Base-by-base conservation (phyloP, 768 basidiomycete genomes). In the Boletus pseudo-olivaceus region DNA sequence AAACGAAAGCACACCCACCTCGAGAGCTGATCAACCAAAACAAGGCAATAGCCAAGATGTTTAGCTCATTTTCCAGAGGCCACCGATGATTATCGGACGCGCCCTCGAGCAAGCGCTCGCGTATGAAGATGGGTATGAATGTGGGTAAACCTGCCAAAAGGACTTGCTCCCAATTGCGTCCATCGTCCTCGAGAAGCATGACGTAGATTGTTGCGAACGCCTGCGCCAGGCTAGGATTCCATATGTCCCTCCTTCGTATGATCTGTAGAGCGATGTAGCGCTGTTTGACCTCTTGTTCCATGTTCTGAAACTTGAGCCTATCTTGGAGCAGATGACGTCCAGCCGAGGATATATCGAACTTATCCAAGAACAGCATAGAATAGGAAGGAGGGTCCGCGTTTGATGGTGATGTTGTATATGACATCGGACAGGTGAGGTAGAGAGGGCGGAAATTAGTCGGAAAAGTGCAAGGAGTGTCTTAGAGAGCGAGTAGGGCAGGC, bases 181-280 rank as follows among this genome's bases (percentile, higher is more conserved):
- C 75, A 49, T 76, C 78, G 27, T 82, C 77, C 56, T 85, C 82
- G 32, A 83, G 75, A 39, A 83, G 68, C 81, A 87, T 83, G 34
- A 79, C 63, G 61, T 80, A 83, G 48, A 80, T 75, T 0, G 75
- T 75, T 71, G 80, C 80, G 30, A 87, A 65, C 11, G 76, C 76
- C 53, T 80, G 75, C 0, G 67, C 71, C 9, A 82, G 63, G 15
- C 58, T 51, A 29, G 73, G 67, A 54, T 74, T 61, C 57, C 75
- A 66, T 29, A 78, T 51, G 3, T 67, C 62, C 4, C 69, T 68
- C n/a, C 56, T 59, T 20, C 74, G 75, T 65, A 84, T 73, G 48
- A 76, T 63, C 14, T 76, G 72, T n/a, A 83, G 71, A 0, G 77
- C 76, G 2, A 50, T 54, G 53, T 74, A 76, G 1, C 83, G 76